phyloP scores from a whole-genome alignment of 1,284 basidiomycete genomes.

The Ganoderma boninense region DNA sequence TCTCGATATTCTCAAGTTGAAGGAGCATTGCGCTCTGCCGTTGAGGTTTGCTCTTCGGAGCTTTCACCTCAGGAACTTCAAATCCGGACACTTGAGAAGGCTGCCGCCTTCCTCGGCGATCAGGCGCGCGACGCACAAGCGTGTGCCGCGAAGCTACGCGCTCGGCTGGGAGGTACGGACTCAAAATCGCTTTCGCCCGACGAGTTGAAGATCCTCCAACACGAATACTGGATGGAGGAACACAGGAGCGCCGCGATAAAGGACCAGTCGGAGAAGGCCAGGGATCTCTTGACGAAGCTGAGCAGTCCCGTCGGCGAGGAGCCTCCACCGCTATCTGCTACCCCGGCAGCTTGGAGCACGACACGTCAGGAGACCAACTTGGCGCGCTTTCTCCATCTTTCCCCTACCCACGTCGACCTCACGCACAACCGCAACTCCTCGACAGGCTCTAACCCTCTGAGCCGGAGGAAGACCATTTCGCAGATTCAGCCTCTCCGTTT shows the following conservation, averaged over 20 bases:
- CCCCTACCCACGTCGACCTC: constrained; percentile 33
- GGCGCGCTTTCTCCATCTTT: constrained; percentile 32
- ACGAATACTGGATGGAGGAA: constrained; percentile 60
- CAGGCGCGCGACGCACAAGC: constrained; percentile 56
- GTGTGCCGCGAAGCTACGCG: constrained; percentile 50
- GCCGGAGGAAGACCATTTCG: constrained; percentile 32
- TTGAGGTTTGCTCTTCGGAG: constrained; percentile 41
- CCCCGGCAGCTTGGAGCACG: constrained; percentile 16
- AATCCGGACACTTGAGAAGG: constrained; percentile 53
- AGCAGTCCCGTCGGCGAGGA: constrained; percentile 21
- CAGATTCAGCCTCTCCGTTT: constrained; percentile 35
- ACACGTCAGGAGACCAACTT: constrained; percentile 31
- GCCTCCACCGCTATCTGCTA: constrained; percentile 7
- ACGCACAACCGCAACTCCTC: constrained; percentile 12
- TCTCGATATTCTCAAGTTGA: constrained; percentile 52
- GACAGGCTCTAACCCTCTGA: constrained; percentile 9
- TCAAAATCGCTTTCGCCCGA: constrained; percentile 40
- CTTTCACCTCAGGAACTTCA: constrained; percentile 53
- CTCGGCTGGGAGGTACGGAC: constrained; percentile 46
- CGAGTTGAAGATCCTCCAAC: constrained; percentile 47
- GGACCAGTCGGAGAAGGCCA: constrained; percentile 40
- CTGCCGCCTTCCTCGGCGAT: constrained; percentile 49
- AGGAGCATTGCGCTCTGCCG: constrained; percentile 45
- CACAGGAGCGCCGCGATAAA: constrained; percentile 48
- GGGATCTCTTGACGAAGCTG: constrained; percentile 26